Percentiles rank a stretch among this genome's conserved stretches.
These are phyloP conservation scores for Fraxinus paxiana DNA, from an alignment of 305 asterid genomes.

Conservation along the genomic window DNA sequence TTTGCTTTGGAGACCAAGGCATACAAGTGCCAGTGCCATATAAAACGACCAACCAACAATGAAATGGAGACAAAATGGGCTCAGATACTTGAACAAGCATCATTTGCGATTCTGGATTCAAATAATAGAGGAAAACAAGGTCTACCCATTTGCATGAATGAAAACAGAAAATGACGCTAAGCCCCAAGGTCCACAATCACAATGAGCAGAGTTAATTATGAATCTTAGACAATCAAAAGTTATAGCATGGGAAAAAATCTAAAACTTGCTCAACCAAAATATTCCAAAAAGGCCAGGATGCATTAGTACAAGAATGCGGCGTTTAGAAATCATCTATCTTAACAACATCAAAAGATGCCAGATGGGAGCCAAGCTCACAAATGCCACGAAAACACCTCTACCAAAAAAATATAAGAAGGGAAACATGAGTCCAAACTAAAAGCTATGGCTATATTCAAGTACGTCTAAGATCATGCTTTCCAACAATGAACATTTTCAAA, in stretches of 20 bases:
- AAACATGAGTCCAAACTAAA: background rate
- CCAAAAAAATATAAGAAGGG: background rate
- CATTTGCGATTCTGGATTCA: background rate
- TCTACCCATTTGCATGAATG: background rate
- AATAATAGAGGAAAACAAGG: background rate
- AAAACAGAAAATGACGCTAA: background rate
- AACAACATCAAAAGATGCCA: background rate
- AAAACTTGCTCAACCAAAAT: background rate
- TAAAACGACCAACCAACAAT: background rate
- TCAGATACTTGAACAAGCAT: background rate
- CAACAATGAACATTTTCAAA: background rate
- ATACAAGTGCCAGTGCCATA: background rate
- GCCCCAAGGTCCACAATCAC: background rate
- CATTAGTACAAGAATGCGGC: background rate
- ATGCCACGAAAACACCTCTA: background rate
- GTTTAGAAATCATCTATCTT: background rate
- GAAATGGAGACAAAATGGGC: background rate
- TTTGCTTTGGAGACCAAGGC: background rate
- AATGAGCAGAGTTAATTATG: background rate
- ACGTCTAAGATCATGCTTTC: background rate
- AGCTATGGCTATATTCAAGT: background rate
- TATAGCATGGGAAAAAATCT: background rate
- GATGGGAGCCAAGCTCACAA: background rate
- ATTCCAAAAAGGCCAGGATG: background rate
- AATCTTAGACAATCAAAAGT: background rate